Evolutionary conservation across 768 basidiomycete species (phyloP).

Genomic region (Chiua virens): DNA sequence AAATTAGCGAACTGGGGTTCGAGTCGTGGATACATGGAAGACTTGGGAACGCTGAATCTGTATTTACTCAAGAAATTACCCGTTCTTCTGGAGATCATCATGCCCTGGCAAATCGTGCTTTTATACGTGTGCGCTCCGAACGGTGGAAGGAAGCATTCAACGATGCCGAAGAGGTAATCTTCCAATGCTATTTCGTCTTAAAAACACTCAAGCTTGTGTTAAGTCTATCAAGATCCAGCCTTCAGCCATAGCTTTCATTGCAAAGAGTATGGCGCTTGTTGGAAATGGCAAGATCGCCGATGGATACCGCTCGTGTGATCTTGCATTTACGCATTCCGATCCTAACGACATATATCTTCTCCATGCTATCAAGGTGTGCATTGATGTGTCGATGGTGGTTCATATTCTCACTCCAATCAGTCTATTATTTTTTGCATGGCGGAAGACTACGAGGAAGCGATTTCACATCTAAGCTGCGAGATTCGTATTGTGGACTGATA

Average conservation of each 20-base stretch:
- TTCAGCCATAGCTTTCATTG: slow-evolving; percentile 5
- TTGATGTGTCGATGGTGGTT: background rate
- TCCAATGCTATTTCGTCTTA: background rate
- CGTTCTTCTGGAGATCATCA: slow-evolving; percentile 1
- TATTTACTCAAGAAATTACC: slow-evolving; percentile 2
- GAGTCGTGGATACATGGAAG: slow-evolving; percentile 2
- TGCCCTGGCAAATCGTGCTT: slow-evolving; percentile 2
- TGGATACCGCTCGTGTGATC: background rate
- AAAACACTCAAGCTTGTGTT: background rate
- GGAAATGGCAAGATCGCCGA: background rate
- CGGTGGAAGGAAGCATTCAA: slow-evolving; percentile 1
- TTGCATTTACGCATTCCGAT: background rate
- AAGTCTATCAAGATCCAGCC: slow-evolving; percentile 8
- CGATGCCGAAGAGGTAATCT: slow-evolving; percentile 2
- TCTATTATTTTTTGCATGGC: slow-evolving; percentile 1
- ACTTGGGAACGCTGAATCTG: slow-evolving; percentile 6
- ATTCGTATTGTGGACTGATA: background rate
- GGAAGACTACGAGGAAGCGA: background rate
- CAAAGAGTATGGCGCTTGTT: slow-evolving; percentile 4
- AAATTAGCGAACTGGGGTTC: background rate
- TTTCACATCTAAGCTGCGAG: background rate
- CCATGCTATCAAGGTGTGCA: slow-evolving; percentile 2
- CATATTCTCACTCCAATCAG: background rate
- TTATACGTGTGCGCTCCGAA: background rate
- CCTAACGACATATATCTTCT: slow-evolving; percentile 3